These are phyloP conservation scores for Pilatotrama ljubarskyi DNA, from an alignment of 768 basidiomycete species.

Conservation along the genomic window DNA sequence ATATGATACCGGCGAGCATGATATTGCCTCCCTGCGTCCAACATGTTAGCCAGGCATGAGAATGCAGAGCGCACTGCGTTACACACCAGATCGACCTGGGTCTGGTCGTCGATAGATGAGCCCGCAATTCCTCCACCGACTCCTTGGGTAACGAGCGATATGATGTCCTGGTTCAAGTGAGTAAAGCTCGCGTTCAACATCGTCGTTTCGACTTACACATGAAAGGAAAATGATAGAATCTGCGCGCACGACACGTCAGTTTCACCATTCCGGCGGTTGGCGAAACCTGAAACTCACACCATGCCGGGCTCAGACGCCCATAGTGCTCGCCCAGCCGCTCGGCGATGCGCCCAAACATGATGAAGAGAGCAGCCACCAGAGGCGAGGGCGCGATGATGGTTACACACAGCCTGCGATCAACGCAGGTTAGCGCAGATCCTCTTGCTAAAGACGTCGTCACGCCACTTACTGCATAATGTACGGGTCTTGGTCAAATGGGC, in stretches of 20 bases:
- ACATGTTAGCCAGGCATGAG: background rate
- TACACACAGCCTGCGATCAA: constrained; percentile 40
- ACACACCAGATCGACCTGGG: background rate
- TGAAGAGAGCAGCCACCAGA: constrained; percentile 58
- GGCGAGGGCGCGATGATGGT: constrained; percentile 60
- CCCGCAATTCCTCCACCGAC: constrained; percentile 61
- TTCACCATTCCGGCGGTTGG: background rate
- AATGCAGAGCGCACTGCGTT: background rate
- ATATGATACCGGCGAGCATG: constrained; percentile 51
- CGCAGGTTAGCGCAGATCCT: background rate
- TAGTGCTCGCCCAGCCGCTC: constrained; percentile 43
- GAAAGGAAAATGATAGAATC: constrained; percentile 45
- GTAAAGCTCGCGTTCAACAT: background rate
- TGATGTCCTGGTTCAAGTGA: constrained; percentile 41
- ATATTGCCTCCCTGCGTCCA: constrained; percentile 25
- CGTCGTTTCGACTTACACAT: constrained; percentile 27
- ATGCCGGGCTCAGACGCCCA: constrained; percentile 45
- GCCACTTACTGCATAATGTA: constrained; percentile 42
- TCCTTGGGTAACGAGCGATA: constrained; percentile 61
- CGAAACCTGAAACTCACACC: constrained; percentile 1
- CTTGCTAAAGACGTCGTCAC: background rate
- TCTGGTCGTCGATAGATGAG: constrained; percentile 19
- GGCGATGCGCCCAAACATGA: constrained; percentile 54
- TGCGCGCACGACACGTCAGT: constrained; percentile 17
- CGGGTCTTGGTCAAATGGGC: constrained; percentile 28